A percentile compares a stretch with the other conserved stretches of the same genome.
Evolutionary conservation across 2,329 filamentous ascomycete species (phyloP).

Genomic region (Penicillium sp.): DNA sequence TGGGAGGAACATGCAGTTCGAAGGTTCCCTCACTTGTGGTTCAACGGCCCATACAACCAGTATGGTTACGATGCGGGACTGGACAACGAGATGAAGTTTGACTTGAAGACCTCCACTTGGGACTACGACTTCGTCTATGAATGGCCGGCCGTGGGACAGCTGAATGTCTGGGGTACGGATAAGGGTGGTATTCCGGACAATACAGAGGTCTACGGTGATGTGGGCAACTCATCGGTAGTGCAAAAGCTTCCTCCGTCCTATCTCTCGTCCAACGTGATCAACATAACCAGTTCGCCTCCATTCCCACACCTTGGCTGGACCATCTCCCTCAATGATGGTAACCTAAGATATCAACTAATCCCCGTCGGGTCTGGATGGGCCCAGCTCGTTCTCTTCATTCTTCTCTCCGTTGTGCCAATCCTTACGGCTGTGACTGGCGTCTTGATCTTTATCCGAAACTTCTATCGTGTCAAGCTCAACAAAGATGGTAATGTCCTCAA

Average conservation of each 20-base stretch:
- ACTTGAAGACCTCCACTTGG: constrained; percentile 50
- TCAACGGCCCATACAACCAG: constrained; percentile 60
- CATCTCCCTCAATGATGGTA: constrained; percentile 53
- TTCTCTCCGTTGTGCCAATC: constrained; percentile 53
- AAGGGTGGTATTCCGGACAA: constrained; percentile 59
- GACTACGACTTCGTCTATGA: constrained; percentile 58
- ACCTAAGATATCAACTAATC: constrained; percentile 48
- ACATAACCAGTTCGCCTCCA: constrained; percentile 54
- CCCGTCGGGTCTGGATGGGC: constrained; percentile 51
- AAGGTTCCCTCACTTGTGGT: constrained; percentile 58
- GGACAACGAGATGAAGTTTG: constrained; percentile 49
- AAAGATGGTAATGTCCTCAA: constrained; percentile 27
- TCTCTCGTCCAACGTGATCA: constrained; percentile 53
- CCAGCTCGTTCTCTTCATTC: constrained; percentile 53
- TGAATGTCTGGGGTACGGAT: constrained; percentile 65
- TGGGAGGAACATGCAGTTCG: constrained; percentile 40
- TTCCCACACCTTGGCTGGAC: constrained; percentile 53
- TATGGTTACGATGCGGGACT: constrained; percentile 61
- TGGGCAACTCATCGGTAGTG: constrained; percentile 56
- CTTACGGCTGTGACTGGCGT: constrained; percentile 48
- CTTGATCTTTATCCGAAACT: constrained; percentile 56
- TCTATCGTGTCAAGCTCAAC: constrained; percentile 62
- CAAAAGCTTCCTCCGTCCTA: constrained; percentile 59
- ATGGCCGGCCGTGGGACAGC: constrained; percentile 58
- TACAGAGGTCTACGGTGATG: constrained; percentile 56